Evolutionary conservation across 2,329 filamentous ascomycete genomes (phyloP), one percentile per base, ranked within the genome.

Genomic region (Aspergillus oerlinghausenensis): DNA sequence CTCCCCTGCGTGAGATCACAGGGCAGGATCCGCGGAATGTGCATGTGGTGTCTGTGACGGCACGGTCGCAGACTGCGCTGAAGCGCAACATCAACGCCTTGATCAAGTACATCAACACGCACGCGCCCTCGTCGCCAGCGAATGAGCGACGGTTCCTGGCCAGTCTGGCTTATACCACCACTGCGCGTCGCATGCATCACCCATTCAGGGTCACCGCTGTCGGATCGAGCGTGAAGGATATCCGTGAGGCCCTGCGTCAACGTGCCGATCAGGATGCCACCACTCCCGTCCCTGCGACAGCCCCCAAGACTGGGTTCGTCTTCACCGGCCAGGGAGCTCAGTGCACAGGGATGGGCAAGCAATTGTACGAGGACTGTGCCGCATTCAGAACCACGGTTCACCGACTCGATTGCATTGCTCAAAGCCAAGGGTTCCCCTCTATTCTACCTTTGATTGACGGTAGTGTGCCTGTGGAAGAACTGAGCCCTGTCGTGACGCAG

Each of bases 151-250:
- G 68, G 0, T 79, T 80, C 0, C 66, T 88, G 1, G 75, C 80
- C 1, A 74, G 83, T 57, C 71, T 89, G 1, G 81, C 85, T 0
- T 89, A 88, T 70, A 86, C 84, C 1, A 85, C 83, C 0, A 88
- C 85, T 9, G 87, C 87, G 14, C 71, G 78, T n/a, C 71, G 76
- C 1, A 59, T 65, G 5, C 76, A 79, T 51, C 73, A 78, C 62
- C 66, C 60, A 42, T 70, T 70, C 60, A 70, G 77, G 17, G 63
- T 70, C 5, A 66, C 70, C 4, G 63, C 74, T 38, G 58, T 65
- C 5, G 70, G 66, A 0, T 60, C 70, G 14, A 66, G 66, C 21
- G 49, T 73, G 5, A 47, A 61, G 1, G 65, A 72, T 21, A 58
- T 76, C 4, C 63, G 67, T 29, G 61, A 69, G 0, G 67, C 68